Evolutionary conservation across 805 yeast genomes (phyloP), one percentile per base, ranked within the genome.

Genomic region (Sungouiella thailandica): DNA sequence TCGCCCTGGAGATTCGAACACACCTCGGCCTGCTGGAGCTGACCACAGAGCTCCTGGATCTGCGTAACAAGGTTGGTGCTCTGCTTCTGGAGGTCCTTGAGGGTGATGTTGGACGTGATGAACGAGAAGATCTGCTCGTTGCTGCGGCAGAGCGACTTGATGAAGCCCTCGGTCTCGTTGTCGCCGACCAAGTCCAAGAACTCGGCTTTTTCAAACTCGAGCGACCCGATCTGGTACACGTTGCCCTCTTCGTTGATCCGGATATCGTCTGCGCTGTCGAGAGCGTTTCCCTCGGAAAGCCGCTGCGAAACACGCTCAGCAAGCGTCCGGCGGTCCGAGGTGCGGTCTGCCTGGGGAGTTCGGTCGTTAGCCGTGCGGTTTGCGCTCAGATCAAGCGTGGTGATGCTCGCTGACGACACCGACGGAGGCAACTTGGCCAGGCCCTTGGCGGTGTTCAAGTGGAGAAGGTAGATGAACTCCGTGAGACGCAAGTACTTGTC

Each of bases 401-500:
- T 38, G 20, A 31, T 25, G 25, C 47, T 44, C 25, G 17, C 32
- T 16, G 40, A 34, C 4, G 49, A 36, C 11, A 25, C 31, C 7
- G 47, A 33, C 20, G 40, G 25, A 5, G 17, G 35, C 4, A 39
- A 10, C 17, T 23, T 30, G 16, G 25, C 11, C 13, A 26, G 23
- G 3, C 14, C 32, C 30, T 41, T 20, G 11, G 29, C 36, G 17
- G 39, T 35, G 31, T 37, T 42, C 9, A 43, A 46, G 24, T 60
- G 63, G 27, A 80, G 47, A 23, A 78, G 52, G 32, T 68, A 66
- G 6, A 76, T 66, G 29, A 82, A 64, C 52, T 80, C 79, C 3
- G 78, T 75, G 34, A 80, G 64, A 39, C 83, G 61, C 32, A 78
- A 55, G 50, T 73, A 75, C 47, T 77, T 81, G 47, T 83, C 89